Percentiles rank a stretch among this genome's conserved stretches.
Evolutionary conservation across 1,284 basidiomycete species (phyloP).

Genomic region (Trichosporon sp.): DNA sequence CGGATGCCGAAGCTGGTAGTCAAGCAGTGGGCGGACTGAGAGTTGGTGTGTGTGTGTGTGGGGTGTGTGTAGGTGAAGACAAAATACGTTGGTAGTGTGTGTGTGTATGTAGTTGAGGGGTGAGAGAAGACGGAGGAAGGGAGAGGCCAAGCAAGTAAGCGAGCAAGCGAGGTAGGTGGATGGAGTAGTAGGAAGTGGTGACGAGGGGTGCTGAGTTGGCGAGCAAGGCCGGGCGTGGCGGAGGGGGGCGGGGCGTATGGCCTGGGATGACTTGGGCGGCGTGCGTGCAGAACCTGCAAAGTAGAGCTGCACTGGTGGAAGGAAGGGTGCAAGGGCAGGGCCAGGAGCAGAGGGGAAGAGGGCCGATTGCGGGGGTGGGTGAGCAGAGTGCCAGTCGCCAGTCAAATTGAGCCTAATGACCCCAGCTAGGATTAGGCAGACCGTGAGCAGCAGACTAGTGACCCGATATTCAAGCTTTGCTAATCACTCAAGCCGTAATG

Average conservation of each 20-base stretch:
- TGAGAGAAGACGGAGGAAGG: background rate
- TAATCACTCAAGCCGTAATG: too few relatives aligned
- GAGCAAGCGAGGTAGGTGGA: constrained; percentile 1
- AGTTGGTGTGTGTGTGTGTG: background rate
- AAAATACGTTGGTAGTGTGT: background rate
- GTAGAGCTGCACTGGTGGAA: too few relatives aligned
- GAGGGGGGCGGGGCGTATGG: background rate
- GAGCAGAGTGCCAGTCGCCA: too few relatives aligned
- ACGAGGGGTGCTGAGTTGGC: background rate
- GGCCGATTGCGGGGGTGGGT: background rate
- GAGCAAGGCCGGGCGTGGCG: background rate
- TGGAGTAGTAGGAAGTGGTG: background rate
- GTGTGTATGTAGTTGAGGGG: too few relatives aligned
- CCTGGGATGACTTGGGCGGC: background rate
- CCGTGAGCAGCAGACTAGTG: too few relatives aligned
- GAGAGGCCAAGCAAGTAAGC: too few relatives aligned
- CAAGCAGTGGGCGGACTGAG: background rate
- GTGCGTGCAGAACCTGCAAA: too few relatives aligned
- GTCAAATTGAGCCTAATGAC: too few relatives aligned
- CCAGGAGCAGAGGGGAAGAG: too few relatives aligned
- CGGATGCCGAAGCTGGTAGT: background rate
- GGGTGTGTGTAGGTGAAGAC: background rate
- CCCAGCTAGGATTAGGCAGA: too few relatives aligned
- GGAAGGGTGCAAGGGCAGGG: too few relatives aligned
- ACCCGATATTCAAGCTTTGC: too few relatives aligned